Evolutionary conservation across 768 basidiomycete genomes (phyloP), one percentile per base, ranked within the genome.

Genomic region (Lentinula aciculospora): DNA sequence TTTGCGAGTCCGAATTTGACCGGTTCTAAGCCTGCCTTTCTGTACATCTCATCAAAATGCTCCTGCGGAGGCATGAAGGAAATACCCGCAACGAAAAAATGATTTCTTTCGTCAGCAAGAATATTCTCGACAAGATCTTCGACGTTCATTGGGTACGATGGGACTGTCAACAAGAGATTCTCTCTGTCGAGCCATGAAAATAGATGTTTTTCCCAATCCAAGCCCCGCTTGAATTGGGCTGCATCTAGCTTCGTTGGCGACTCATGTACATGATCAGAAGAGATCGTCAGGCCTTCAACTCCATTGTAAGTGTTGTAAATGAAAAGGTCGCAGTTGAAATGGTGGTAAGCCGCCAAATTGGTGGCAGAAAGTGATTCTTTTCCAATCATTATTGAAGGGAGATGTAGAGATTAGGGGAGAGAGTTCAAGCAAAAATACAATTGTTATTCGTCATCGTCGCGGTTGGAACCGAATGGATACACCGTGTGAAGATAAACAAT

Each of bases 251-350:
- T 70, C 15, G 69, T 55, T 59, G 65, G 47, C 48, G 58, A 9
- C 45, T 46, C 37, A 17, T 45, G 12, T 15, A 17, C 19, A 0
- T 28, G 36, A 15, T 45, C 10, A 19, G 23, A 3, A 36, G 42
- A 48, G 31, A 44, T 27, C 25, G 57, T 45, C 7, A 40, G 56
- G 21, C 45, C 57, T 54, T 32, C 50, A 58, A 45, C 49, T 19
- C 63, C 63, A 60, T 75, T 64, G 62, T 77, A 78, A 34, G 70
- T 67, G 48, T 77, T 75, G 65, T 79, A 74, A 37, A 80, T 69
- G 61, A 73, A 80, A 8, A 79, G 68, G 56, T 80, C 76, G 60
- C 80, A 81, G 58, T 70, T 72, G 55, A 75, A 66, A 59, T 81
- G 77, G 61, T 80, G 75, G 57, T 79, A 68, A 9, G 65, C 68